phyloP scores from a whole-genome alignment of 1,139 yeast genomes.

The Geotrichum candidum region DNA sequence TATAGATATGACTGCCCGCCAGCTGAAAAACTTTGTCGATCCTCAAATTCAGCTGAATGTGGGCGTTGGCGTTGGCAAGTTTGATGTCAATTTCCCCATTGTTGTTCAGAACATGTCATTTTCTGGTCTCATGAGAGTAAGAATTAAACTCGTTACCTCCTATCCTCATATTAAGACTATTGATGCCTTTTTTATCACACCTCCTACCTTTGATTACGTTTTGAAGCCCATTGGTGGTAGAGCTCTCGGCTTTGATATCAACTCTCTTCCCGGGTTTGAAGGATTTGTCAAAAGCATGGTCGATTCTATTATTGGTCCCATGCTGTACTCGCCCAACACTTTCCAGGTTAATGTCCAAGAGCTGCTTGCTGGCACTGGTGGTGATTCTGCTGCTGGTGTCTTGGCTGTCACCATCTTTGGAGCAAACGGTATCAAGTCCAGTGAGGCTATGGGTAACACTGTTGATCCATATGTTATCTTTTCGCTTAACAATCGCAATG shows the following conservation, averaged over 20 bases:
- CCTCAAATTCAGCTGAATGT: conserved; percentile 52
- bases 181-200: conserved; percentile 73
- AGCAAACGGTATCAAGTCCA: conserved; percentile 64
- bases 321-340: conserved; percentile 81
- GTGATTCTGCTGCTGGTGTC: conserved; percentile 81
- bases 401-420: conserved; percentile 60
- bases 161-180: conserved; percentile 92
- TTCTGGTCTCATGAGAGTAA: conserved; percentile 66
- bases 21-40: conserved; percentile 73
- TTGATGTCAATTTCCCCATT: conserved; percentile 38
- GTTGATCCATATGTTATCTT: conserved; percentile 85
- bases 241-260: conserved; percentile 78
- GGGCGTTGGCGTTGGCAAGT: conserved; percentile 39
- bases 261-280: conserved; percentile 78
- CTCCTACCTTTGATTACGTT: conserved; percentile 82
- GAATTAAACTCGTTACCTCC: conserved; percentile 81
- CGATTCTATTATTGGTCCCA: conserved; percentile 78
- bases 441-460: conserved; percentile 64
- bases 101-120: conserved; percentile 47
- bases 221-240: conserved; percentile 71
- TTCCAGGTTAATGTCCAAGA: conserved; percentile 90
- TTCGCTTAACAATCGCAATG: conserved; percentile 40
- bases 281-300: conserved; percentile 80
- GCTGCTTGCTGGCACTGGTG: conserved; percentile 74
- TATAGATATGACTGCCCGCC: conserved; percentile 78